These are phyloP conservation scores for Fusarium nisikadoi DNA, from an alignment of 2,329 filamentous ascomycete species.

Conservation along the genomic window DNA sequence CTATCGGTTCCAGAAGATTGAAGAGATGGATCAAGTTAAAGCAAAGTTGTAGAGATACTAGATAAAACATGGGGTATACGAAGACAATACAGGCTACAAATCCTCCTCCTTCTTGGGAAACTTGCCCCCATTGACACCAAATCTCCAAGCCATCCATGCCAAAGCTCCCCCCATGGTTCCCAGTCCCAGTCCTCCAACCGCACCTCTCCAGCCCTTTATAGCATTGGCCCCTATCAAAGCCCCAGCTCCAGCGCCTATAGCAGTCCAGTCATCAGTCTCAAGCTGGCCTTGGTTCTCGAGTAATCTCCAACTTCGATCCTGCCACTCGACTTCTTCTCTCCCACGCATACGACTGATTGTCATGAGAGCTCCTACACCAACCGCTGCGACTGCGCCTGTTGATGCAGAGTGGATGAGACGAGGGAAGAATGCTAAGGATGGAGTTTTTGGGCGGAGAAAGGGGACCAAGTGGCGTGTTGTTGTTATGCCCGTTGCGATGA, in stretches of 20 bases:
- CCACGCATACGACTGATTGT: slow-evolving; percentile 64
- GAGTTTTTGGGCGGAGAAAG: slow-evolving; percentile 44
- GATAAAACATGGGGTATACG: not conserved
- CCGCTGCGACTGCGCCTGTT: slow-evolving; percentile 57
- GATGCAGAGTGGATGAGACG: slow-evolving; percentile 59
- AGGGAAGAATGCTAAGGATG: slow-evolving; percentile 45
- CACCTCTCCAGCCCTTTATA: slow-evolving; percentile 50
- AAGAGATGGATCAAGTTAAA: slow-evolving; percentile 43
- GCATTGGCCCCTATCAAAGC: slow-evolving; percentile 49
- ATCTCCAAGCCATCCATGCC: slow-evolving; percentile 61
- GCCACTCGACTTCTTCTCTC: slow-evolving; percentile 70
- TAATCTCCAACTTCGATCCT: slow-evolving; percentile 71
- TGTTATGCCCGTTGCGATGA: slow-evolving; percentile 57
- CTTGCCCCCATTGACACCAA: slow-evolving; percentile 58
- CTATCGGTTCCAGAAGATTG: slow-evolving; percentile 71
- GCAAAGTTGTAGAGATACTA: slow-evolving; percentile 47
- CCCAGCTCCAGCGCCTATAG: slow-evolving; percentile 54
- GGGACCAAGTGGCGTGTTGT: slow-evolving; percentile 47
- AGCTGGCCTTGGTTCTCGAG: slow-evolving; percentile 67
- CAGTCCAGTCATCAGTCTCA: slow-evolving; percentile 66
- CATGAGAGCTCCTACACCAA: slow-evolving; percentile 56
- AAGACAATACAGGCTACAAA: slow-evolving; percentile 1
- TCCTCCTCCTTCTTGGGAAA: slow-evolving; percentile 46
- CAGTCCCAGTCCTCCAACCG: slow-evolving; percentile 57
- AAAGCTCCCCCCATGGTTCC: slow-evolving; percentile 62